A percentile compares a stretch with the other conserved stretches of the same genome.
Conservation (phyloP, 1,139 yeast genomes). For the Yamadazyma taylorii region DNA sequence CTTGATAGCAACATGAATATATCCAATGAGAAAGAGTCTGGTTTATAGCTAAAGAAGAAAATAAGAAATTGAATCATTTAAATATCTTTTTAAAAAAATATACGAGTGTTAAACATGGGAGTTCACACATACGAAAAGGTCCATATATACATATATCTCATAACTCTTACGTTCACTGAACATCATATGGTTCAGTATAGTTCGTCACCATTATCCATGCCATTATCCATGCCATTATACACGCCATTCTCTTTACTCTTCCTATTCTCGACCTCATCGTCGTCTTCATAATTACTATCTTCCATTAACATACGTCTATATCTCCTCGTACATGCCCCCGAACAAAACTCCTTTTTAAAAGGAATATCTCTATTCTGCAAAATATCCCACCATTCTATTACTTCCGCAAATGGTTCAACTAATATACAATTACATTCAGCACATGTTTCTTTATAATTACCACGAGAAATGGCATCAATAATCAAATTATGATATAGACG, state of each 20-base stretch:
- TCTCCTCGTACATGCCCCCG: conserved; percentile 34
- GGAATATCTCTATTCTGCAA: conserved; percentile 40
- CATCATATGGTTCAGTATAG: too few relatives aligned
- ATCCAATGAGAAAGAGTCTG: too few relatives aligned
- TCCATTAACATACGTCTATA: conserved; percentile 20
- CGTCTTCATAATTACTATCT: conserved; percentile 3
- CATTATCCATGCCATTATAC: too few relatives aligned
- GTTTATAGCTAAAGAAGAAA: background rate
- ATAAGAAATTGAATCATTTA: too few relatives aligned
- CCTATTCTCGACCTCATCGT: too few relatives aligned
- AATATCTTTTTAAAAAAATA: too few relatives aligned
- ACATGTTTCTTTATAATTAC: conserved; percentile 38
- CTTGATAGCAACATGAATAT: too few relatives aligned
- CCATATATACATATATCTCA: background rate
- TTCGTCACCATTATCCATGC: too few relatives aligned
- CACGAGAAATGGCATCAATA: conserved; percentile 39
- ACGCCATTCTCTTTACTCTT: too few relatives aligned
- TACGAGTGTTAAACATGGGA: conserved; percentile 13
- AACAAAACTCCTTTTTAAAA: conserved; percentile 40
- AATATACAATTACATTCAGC: conserved; percentile 35
- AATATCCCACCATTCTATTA: conserved; percentile 49
- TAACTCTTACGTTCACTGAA: conserved; percentile 3
- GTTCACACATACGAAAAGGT: background rate
- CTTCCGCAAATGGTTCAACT: conserved; percentile 45
- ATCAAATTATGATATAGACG: conserved; percentile 34